Percentiles rank a stretch among this genome's conserved stretches.
phyloP scores from a whole-genome alignment of 495 filamentous ascomycete species.

The Bryoglossum gracile region DNA sequence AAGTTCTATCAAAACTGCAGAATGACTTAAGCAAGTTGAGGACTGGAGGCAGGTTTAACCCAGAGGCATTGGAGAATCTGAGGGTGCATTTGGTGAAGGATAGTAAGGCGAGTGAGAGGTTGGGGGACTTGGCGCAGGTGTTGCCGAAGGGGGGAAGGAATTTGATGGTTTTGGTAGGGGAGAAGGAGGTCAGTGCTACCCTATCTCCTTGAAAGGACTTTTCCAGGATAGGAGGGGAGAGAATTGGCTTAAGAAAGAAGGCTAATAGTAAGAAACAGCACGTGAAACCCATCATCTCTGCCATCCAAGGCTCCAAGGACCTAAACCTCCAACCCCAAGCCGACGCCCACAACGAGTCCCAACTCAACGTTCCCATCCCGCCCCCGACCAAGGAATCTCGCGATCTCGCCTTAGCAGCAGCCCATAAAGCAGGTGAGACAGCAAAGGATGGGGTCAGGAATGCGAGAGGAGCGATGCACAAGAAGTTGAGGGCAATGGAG shows the following conservation, averaged over 20 bases:
- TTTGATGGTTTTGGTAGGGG: slow-evolving; percentile 57
- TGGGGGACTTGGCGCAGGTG: slow-evolving; percentile 71
- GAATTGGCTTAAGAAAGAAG: no score
- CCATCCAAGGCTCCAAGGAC: slow-evolving; percentile 54
- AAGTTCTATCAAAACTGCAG: slow-evolving; percentile 47
- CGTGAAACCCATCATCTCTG: slow-evolving; percentile 63
- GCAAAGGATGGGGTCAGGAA: slow-evolving; percentile 47
- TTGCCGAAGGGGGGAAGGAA: slow-evolving; percentile 63
- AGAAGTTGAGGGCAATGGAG: slow-evolving; percentile 56
- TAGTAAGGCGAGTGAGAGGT: slow-evolving; percentile 42
- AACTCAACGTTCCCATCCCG: slow-evolving; percentile 67
- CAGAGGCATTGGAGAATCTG: slow-evolving; percentile 56
- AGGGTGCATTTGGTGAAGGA: slow-evolving; percentile 52
- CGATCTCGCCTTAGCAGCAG: slow-evolving; percentile 45
- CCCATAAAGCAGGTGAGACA: slow-evolving; percentile 53
- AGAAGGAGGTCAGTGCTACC: slow-evolving; percentile 46
- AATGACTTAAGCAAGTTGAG: slow-evolving; percentile 60
- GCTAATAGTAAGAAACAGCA: no score
- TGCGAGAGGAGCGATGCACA: slow-evolving; percentile 51
- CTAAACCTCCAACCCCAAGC: slow-evolving; percentile 69
- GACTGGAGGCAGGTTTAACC: slow-evolving; percentile 60
- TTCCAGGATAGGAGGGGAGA: slow-evolving; percentile 21
- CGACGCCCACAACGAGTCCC: slow-evolving; percentile 57
- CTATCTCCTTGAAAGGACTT: slow-evolving; percentile 11
- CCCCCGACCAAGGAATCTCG: slow-evolving; percentile 56